Conservation (phyloP, 306 rosid genomes). For the Prunus mume region DNA sequence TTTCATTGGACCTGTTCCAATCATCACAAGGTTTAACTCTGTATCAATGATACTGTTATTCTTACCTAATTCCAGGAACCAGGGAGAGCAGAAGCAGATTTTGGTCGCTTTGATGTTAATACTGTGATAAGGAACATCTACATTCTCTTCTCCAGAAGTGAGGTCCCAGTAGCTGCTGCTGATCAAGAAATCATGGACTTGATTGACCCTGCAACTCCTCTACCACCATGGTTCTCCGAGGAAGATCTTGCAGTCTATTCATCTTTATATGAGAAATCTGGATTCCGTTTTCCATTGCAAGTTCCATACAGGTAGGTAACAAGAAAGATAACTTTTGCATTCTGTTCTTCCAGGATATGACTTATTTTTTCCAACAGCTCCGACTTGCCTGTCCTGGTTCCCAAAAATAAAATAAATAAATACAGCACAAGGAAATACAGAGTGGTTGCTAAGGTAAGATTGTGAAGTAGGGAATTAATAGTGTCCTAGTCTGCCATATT, state of each 20-base stretch:
- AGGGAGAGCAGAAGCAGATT: conserved; percentile 58
- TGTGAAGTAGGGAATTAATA: too few relatives aligned
- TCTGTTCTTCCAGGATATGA: background rate
- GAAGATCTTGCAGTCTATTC: conserved; percentile 51
- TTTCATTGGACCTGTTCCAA: background rate
- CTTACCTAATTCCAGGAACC: conserved; percentile 32
- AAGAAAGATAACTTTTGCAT: background rate
- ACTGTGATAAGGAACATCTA: conserved; percentile 52
- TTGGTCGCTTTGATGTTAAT: conserved; percentile 50
- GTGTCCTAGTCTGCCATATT: too few relatives aligned
- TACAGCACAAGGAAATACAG: too few relatives aligned
- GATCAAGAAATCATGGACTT: conserved; percentile 63
- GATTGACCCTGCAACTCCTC: conserved; percentile 49
- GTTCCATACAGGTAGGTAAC: conserved; percentile 48
- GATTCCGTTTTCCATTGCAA: conserved; percentile 54
- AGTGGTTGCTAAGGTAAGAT: background rate
- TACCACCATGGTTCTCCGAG: conserved; percentile 61
- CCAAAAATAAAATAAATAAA: too few relatives aligned
- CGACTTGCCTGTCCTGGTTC: too few relatives aligned
- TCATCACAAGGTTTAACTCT: background rate
- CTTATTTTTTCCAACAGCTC: too few relatives aligned
- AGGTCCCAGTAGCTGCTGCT: conserved; percentile 46
- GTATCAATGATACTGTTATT: background rate
- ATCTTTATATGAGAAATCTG: conserved; percentile 51
- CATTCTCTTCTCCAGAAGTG: conserved; percentile 54